phyloP scores from a whole-genome alignment of 768 basidiomycete genomes.

The Termitomyces sp. region DNA sequence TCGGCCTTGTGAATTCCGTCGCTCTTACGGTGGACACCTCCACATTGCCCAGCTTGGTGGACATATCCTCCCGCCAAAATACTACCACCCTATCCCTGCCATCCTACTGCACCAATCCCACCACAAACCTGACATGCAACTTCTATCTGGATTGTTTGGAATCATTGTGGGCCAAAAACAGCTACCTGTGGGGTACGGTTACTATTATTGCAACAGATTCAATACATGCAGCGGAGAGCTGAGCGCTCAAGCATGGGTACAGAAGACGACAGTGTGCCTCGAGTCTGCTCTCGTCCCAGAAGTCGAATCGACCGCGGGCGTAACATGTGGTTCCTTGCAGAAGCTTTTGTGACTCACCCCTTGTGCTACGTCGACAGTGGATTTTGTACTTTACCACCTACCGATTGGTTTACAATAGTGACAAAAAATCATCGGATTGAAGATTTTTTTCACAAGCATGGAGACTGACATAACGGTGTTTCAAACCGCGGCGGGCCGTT shows the following conservation, averaged over 20 bases:
- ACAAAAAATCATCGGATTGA: too few species aligned
- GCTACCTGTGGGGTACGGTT: constrained; percentile 44
- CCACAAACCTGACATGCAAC: constrained; percentile 32
- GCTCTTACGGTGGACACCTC: not conserved
- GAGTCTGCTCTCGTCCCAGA: constrained; percentile 38
- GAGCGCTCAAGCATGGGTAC: constrained; percentile 36
- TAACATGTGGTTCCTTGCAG: constrained; percentile 21
- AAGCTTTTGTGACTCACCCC: too few species aligned
- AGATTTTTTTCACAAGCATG: too few species aligned
- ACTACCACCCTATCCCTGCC: not conserved
- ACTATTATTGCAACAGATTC: constrained; percentile 38
- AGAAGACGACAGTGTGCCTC: constrained; percentile 43
- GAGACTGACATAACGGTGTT: too few species aligned
- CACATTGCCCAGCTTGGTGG: not conserved
- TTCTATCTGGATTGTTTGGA: constrained; percentile 46
- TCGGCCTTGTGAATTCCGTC: not conserved
- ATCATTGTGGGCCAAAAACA: constrained; percentile 35
- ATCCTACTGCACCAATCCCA: constrained; percentile 27
- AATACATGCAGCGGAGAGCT: constrained; percentile 21
- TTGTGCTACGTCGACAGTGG: too few species aligned
- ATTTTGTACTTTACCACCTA: too few species aligned
- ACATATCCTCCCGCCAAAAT: not conserved
- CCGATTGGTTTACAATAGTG: too few species aligned
- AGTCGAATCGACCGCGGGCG: constrained; percentile 16
- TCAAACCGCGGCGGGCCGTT: too few species aligned